A percentile compares a stretch with the other conserved stretches of the same genome.
These are phyloP conservation scores for Cicer cuneatum DNA, from an alignment of 306 rosid genomes.

Conservation along the genomic window DNA sequence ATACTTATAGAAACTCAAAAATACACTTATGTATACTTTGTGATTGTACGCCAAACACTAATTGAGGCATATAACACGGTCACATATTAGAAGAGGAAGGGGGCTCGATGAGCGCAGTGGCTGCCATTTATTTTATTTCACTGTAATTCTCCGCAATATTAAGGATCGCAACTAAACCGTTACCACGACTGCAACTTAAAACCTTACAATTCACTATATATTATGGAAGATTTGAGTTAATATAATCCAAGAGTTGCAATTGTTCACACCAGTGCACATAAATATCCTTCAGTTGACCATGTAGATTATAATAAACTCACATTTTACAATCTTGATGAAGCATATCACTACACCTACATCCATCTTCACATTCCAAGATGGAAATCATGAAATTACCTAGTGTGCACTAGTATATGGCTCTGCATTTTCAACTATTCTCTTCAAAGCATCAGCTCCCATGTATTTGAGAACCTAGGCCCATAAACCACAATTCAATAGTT, in stretches of 20 bases:
- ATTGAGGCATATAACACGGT: too few relatives aligned
- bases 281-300: not conserved
- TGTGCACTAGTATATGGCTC: slow-evolving; percentile 46
- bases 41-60: too few relatives aligned
- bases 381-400: slow-evolving; percentile 34
- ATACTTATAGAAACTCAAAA: too few relatives aligned
- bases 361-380: slow-evolving; percentile 24
- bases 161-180: too few relatives aligned
- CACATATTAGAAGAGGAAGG: too few relatives aligned
- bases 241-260: slow-evolving; percentile 1
- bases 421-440: slow-evolving; percentile 55
- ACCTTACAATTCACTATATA: not conserved
- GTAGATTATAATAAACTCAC: slow-evolving; percentile 1
- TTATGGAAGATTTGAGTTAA: not conserved
- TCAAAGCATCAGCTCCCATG: slow-evolving; percentile 58
- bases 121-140: too few relatives aligned
- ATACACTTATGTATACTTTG: too few relatives aligned
- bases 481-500: slow-evolving; percentile 38
- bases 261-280: slow-evolving; percentile 9
- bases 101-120: too few relatives aligned
- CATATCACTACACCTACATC: slow-evolving; percentile 13
- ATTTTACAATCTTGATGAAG: slow-evolving; percentile 33
- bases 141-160: too few relatives aligned
- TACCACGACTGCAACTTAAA: not conserved
- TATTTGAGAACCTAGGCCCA: slow-evolving; percentile 51